Evolutionary conservation across 495 filamentous ascomycete genomes (phyloP), one percentile per base, ranked within the genome.

Genomic region (Trichocladium antarcticum): DNA sequence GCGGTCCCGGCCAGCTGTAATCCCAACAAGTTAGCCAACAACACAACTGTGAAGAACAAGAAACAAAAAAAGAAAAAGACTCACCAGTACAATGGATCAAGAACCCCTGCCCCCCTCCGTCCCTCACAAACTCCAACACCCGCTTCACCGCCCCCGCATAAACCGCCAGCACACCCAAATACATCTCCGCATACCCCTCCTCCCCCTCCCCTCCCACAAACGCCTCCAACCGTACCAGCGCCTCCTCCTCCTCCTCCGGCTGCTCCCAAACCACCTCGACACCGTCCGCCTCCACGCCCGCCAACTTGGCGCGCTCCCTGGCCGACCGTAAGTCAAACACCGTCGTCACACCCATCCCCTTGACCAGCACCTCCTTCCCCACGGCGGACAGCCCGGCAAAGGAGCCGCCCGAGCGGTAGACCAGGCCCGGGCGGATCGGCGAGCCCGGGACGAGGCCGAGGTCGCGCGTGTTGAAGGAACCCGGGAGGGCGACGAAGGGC

Each of bases 1-100:
- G n/a, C 80, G 71, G 50, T 83, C 79, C 50, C 81, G 77, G 6
- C 80, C 80, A 10, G 79, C 78, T 74, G 40, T 35, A 41, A 28
- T 10, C n/a, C 29, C 12, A 8, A 20, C 16, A 31, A 11, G 16
- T 40, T n/a, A 19, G 47, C 57, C 12, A 61, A 50, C 21, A 10
- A 20, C 14, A 3, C 14, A 0, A 16, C 34, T 42, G 22, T 11
- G 20, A 21, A 32, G 3, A 9, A 16, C 17, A 39, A 39, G n/a
- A 19, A 32, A 53, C 24, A 27, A 8, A n/a, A 45, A 21, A 1
- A 15, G 1, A 32, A 1, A 29, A 9, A 9, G 46, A 68, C 70
- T 59, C 37, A 79, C 77, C 76, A n/a, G 73, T 78, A 51, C 57
- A 76, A 42, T 74, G 73, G 37, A 74, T 65, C 31, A 74, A 39